These are phyloP conservation scores for Linanthus parryae DNA, from an alignment of 148 eudicot genomes.

Conservation along the genomic window DNA sequence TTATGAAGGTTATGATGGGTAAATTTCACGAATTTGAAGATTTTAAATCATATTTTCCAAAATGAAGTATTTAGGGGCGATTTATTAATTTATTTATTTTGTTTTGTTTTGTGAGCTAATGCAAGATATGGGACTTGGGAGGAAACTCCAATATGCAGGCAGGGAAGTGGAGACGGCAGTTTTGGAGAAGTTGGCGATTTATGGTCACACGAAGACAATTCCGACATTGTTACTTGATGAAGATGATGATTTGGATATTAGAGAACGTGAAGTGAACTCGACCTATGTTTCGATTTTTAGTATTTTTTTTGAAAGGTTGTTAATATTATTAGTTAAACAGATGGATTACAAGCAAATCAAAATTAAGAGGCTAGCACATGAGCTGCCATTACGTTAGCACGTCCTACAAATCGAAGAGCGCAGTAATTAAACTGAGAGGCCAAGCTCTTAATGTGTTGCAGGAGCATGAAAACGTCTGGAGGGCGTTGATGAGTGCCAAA, in stretches of 20 bases:
- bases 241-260: neutral
- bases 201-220: conserved; percentile 16
- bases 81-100: conserved; percentile 7
- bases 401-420: too few relatives aligned
- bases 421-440: too few relatives aligned
- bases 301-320: too few relatives aligned
- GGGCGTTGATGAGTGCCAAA: conserved; percentile 32
- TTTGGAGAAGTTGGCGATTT: conserved; percentile 13
- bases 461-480: conserved; percentile 12
- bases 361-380: too few relatives aligned
- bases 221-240: conserved; percentile 8
- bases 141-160: conserved; percentile 12
- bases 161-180: conserved; percentile 17
- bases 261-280: too few relatives aligned
- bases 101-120: too few relatives aligned
- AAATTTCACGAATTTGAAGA: conserved; percentile 27
- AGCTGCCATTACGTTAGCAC: too few relatives aligned
- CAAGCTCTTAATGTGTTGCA: too few relatives aligned
- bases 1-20: conserved; percentile 35
- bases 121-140: conserved; percentile 17
- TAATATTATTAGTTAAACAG: too few relatives aligned
- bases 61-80: neutral
- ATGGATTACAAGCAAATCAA: too few relatives aligned
- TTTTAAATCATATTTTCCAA: conserved; percentile 29
- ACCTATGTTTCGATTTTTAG: conserved; percentile 10